Evolutionary conservation across 306 rosid species (phyloP), one percentile per base, ranked within the genome.

Genomic region (Luffa aegyptiaca): DNA sequence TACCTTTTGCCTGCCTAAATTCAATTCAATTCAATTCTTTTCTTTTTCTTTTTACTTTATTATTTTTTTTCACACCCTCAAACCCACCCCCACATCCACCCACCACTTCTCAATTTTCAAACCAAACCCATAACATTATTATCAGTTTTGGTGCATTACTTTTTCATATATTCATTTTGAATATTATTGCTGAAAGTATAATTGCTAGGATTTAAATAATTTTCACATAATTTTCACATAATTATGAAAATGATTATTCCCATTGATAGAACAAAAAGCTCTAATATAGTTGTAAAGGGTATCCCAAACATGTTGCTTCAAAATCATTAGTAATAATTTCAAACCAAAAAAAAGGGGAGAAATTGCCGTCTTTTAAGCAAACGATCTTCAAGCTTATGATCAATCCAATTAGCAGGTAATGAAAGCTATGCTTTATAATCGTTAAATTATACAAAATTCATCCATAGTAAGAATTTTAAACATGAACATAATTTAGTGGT

Each of bases 41-140:
- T 37, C 37, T 12, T 45, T 73, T 9, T 3, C 0, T 21, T 10
- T 20, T 14, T 46, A 0, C 6, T 49, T 31, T 16, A 11, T 10
- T 68, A n/a, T 8, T 36, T 53, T 78, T 68, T 68, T 78, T 56
- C 48, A 12, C 26, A 10, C 20, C 91, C 81, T 85, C 52, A 71
- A 46, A 84, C 73, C 89, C 84, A 88, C 84, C 93, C 87, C 97
- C 89, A 89, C 88, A 82, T 85, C 88, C 46, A 84, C 85, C 89
- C 76, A 75, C 85, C 90, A 85, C 79, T 89, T 86, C 90, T 88
- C 90, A 85, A 90, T 81, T 90, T 90, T 92, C 93, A 86, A 90
- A 88, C 90, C 56, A 75, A 83, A 77, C 92, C 84, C 84, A 90
- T 88, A 79, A 87, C 89, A 82, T 76, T 84, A 87, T 77, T 84